Base-by-base conservation (phyloP, 345 rosid genomes). In the Euphorbia peplus region DNA sequence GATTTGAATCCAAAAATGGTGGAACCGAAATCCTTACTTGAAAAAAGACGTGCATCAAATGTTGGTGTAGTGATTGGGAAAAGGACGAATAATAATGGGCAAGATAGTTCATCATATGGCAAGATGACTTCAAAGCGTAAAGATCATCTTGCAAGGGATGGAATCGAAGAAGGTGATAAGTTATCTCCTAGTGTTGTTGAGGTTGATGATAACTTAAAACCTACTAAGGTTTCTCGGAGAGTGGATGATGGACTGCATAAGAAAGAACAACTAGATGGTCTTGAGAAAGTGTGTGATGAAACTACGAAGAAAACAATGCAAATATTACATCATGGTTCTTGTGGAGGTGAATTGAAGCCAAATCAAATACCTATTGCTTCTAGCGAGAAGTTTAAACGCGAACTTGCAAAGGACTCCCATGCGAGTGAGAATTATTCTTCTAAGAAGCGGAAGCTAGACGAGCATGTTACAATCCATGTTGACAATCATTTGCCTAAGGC, bases 241-340 rank as follows among this genome's bases (percentile, higher is more conserved):
- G 70, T 71, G 67, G 80, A 73, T 67, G 46, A 42, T 26, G 80
- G 88, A 80, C 83, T 85, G 52, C 70, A 14, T 56, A 88, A 90
- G 83, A 84, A 75, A 76, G 80, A 66, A 44, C 88, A 83, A 78
- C 70, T 82, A 68, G 85, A 81, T 66, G 61, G 72, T 66, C 56
- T 69, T 64, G 65, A 51, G 60, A 73, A 64, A 65, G 73, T 64
- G 46, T 46, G 29, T 28, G 73, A 67, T 70, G 80, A 75, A 8
- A 67, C 74, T 48, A 66, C 46, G 57, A 81, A 73, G 76, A 79
- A 72, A 64, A 63, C 13, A 50, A 30, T 19, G 63, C 80, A 64
- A 53, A 79, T 66, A 61, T 60, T 53, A 64, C 67, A 61, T 46
- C 30, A 5, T 68, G 81, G 61, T 66, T 73, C 58, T 64, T 59